Evolutionary conservation across 1,139 yeast genomes (phyloP), one percentile per base, ranked within the genome.

Genomic region (Diutina mesorugosa): DNA sequence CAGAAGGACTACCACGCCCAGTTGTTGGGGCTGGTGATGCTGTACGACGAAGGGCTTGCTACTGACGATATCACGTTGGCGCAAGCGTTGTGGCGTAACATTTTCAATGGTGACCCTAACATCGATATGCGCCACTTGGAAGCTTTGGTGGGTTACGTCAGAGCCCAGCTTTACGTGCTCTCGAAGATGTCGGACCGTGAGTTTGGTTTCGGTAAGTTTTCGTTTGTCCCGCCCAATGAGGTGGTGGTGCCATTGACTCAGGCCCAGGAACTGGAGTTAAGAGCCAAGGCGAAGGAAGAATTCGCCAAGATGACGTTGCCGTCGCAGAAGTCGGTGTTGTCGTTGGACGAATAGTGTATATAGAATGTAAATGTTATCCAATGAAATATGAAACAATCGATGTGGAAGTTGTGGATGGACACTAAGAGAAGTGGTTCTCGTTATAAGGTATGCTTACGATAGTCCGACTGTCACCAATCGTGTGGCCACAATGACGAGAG

Each of bases 1-100:
- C 78, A 90, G 72, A 90, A 90, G 69, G 97, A 90, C 66, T 90
- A 88, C 69, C 91, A 91, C 65, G 78, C 90, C 18, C 99, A 93
- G 72, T 74, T 93, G 65, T 81, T 95, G 67, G 99, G 99, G 50
- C 78, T 88, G 51, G 86, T 90, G 2, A 83, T 91, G 64, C 87
- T 96, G 1, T 91, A 91, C 65, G 99, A 95, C 69, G 98, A 93
- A 72, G 98, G 95, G 0, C 79, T 95, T 58, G 81, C 80, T 63
- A 81, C 90, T 41, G 87, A 86, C 62, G 98, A 91, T 68, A 82
- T 88, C 29, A 88, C 93, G 1, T 72, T 91, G 60, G 96, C 96
- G 1, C 82, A 87, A 51, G 97, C 97, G 0, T 70, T 91, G 51
- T 89, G 96, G 96, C 83, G 97, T 76, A 90, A 90, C 67, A 72